Conservation (phyloP, 2,329 filamentous ascomycete genomes). For the Didymella glomerata region DNA sequence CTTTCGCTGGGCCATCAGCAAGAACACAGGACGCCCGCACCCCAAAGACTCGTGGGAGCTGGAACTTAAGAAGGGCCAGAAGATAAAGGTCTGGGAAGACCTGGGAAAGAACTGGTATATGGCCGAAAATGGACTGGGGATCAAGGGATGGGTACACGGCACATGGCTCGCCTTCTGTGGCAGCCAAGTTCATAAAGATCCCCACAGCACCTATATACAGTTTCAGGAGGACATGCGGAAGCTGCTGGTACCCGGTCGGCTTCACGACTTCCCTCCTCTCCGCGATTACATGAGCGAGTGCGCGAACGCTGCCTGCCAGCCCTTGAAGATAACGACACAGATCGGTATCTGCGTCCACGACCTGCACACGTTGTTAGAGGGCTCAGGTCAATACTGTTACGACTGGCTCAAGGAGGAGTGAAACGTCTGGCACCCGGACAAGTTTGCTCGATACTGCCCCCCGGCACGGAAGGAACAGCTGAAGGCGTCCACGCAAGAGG, state of each 20-base stretch:
- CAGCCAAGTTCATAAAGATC: slow-evolving; percentile 19
- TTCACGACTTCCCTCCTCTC: slow-evolving; percentile 34
- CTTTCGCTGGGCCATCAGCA: slow-evolving; percentile 34
- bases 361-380: slow-evolving; percentile 36
- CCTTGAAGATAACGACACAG: slow-evolving; percentile 26
- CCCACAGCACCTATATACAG: slow-evolving; percentile 26
- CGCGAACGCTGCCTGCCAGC: slow-evolving; percentile 27
- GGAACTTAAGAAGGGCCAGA: slow-evolving; percentile 33
- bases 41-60: slow-evolving; percentile 37
- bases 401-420: slow-evolving; percentile 41
- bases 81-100: slow-evolving; percentile 35
- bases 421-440: slow-evolving; percentile 47
- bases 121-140: slow-evolving; percentile 15
- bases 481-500: slow-evolving; percentile 34
- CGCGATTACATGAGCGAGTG: slow-evolving; percentile 35
- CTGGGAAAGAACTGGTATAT: slow-evolving; percentile 39
- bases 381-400: slow-evolving; percentile 33
- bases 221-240: slow-evolving; percentile 31
- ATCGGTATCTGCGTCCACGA: slow-evolving; percentile 45
- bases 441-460: slow-evolving; percentile 40
- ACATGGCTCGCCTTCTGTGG: slow-evolving; percentile 37
- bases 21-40: slow-evolving; percentile 35
- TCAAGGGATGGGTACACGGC: slow-evolving; percentile 38
- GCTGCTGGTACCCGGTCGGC: slow-evolving; percentile 27
- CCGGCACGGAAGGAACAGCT: slow-evolving; percentile 31